Conservation (phyloP, 169 alveolate genomes). For the Eimeria tenella region DNA sequence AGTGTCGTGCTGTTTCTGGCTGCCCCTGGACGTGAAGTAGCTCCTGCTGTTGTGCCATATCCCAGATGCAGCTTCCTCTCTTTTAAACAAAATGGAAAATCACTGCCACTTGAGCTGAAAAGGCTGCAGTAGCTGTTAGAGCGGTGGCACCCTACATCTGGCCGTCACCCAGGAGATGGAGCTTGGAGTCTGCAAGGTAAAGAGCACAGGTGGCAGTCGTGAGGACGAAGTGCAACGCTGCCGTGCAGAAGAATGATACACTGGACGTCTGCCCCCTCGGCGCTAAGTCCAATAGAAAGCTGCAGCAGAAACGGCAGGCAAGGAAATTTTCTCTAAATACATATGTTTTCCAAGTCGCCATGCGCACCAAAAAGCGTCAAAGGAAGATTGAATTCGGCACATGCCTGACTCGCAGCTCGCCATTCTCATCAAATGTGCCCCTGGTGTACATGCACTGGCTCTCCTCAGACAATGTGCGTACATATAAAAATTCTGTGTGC, state of each 20-base stretch:
- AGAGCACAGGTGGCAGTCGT: constrained; percentile 82
- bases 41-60: not conserved
- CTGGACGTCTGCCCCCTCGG: constrained; percentile 84
- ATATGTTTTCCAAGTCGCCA: too few species aligned
- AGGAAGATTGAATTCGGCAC: too few species aligned
- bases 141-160: constrained; percentile 2
- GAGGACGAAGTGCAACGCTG: constrained; percentile 84
- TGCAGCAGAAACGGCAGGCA: not conserved
- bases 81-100: not conserved
- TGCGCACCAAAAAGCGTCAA: too few species aligned
- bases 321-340: not conserved
- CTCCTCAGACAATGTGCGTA: too few species aligned
- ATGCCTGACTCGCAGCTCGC: too few species aligned
- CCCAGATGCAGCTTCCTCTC: not conserved
- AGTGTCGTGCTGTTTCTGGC: not conserved
- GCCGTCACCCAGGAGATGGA: constrained; percentile 72
- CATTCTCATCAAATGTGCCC: too few species aligned
- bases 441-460: too few species aligned
- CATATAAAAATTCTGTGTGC: too few species aligned
- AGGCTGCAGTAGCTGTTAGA: not conserved
- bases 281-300: constrained; percentile 83
- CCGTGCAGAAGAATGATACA: constrained; percentile 83
- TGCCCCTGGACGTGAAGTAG: not conserved
- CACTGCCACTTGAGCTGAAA: not conserved
- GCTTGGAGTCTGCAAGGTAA: constrained; percentile 84